A percentile compares a stretch with the other conserved stretches of the same genome.
These are phyloP conservation scores for Porodaedalea pini DNA, from an alignment of 1,284 basidiomycete genomes.

Conservation along the genomic window DNA sequence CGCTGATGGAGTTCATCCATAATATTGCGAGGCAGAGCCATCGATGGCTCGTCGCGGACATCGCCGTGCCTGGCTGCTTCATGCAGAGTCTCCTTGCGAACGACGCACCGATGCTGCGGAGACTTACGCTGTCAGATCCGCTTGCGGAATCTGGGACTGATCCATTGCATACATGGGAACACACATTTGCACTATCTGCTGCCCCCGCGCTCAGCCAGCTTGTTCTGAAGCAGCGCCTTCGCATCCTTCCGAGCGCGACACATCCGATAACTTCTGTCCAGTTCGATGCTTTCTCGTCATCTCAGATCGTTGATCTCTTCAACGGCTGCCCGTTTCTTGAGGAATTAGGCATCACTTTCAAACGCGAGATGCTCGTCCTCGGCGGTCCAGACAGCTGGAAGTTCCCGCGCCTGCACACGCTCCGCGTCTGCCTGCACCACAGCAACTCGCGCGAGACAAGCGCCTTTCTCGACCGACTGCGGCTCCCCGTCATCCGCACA, in stretches of 20 bases:
- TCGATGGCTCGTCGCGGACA: conserved; percentile 19
- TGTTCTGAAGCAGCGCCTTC: conserved; percentile 5
- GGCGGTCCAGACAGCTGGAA: conserved; percentile 5
- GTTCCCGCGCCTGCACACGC: conserved; percentile 11
- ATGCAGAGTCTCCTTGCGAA: conserved; percentile 9
- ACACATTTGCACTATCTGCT: conserved; percentile 7
- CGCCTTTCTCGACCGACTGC: conserved; percentile 8
- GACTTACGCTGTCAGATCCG: conserved; percentile 7
- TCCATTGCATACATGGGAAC: not conserved
- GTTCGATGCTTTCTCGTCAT: conserved; percentile 10
- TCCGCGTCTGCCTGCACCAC: conserved; percentile 4
- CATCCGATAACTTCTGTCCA: conserved; percentile 15
- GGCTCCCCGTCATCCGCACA: conserved; percentile 3
- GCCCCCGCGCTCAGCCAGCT: conserved; percentile 6
- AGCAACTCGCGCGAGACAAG: conserved; percentile 7
- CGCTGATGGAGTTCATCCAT: conserved; percentile 11
- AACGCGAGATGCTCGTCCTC: not conserved
- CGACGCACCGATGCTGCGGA: conserved; percentile 11
- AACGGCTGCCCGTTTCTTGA: conserved; percentile 14
- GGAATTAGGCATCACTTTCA: conserved; percentile 13
- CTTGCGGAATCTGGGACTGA: conserved; percentile 8
- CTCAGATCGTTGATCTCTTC: conserved; percentile 12
- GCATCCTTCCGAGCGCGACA: not conserved
- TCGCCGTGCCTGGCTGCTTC: conserved; percentile 11
- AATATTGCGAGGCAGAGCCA: conserved; percentile 12